Evolutionary conservation across 2,329 filamentous ascomycete genomes (phyloP), one percentile per base, ranked within the genome.

Genomic region (Apiospora aurea): DNA sequence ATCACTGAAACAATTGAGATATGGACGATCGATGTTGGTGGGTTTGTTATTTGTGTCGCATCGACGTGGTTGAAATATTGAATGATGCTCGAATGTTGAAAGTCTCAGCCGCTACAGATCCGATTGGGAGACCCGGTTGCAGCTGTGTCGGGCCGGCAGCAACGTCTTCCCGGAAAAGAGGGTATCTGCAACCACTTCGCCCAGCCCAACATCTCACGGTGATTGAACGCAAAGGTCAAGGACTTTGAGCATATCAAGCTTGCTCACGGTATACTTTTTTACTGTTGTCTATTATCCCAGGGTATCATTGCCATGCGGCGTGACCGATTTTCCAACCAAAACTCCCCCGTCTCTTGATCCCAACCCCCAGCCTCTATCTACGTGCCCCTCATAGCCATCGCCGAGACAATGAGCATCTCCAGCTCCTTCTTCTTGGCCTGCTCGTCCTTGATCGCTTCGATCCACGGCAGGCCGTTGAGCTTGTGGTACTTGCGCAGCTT

Each of bases 401-500:
- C 88, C 1, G 93, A 91, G 70, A 97, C 77, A 6, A 96, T 85
- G 57, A 93, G 85, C 70, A 88, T 86, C 79, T 97, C 94, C 61
- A 93, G 84, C 77, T 93, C 88, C 72, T 80, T 84, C 71, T 80
- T 83, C 77, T 84, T 86, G 74, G 82, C 78, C 26, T 77, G 75
- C 34, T 85, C 81, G 70, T 87, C 83, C 73, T 82, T 82, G 11
- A 86, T 81, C 24, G 81, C 81, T 64, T 87, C 84, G 2, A 90
- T 77, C 75, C 85, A 87, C 67, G 84, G 82, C n/a, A 89, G 79
- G 10, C 87, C 85, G 74, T 93, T 93, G 43, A 98, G 83, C 81
- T 97, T 97, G 83, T 98, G 98, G 74, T 94, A 91, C 83, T 97
- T 98, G 78, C 89, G 90, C 44, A 98, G 88, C 78, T 91, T 92